phyloP scores from a whole-genome alignment of 768 basidiomycete species.

The Mycena haematopus region DNA sequence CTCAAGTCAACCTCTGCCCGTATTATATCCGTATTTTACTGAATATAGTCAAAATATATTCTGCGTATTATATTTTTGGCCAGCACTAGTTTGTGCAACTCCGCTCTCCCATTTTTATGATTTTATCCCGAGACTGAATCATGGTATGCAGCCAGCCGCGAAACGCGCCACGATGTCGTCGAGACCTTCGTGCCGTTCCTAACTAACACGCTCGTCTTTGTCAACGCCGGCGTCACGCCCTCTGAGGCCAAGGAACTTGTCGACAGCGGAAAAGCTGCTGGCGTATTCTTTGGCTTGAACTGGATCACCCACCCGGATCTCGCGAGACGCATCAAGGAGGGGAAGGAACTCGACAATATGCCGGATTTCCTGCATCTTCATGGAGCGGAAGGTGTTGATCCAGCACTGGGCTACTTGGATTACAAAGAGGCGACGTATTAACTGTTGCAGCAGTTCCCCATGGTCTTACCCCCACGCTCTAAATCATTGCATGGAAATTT shows the following conservation, averaged over 20 bases:
- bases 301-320: slow-evolving; percentile 45
- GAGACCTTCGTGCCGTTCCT: background rate
- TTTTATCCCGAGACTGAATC: background rate
- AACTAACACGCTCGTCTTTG: background rate
- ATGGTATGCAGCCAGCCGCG: background rate
- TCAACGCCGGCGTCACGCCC: background rate
- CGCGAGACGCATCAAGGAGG: slow-evolving; percentile 17
- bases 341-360: background rate
- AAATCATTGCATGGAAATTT: too few relatives aligned
- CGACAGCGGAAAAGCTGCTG: background rate
- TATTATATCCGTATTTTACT: too few relatives aligned
- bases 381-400: background rate
- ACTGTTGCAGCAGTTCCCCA: background rate
- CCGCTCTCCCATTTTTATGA: too few relatives aligned
- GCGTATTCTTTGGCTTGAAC: background rate
- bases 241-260: slow-evolving; percentile 42
- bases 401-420: slow-evolving; percentile 42
- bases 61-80: too few relatives aligned
- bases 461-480: too few relatives aligned
- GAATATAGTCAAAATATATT: too few relatives aligned
- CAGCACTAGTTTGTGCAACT: too few relatives aligned
- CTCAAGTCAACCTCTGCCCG: too few relatives aligned
- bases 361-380: background rate
- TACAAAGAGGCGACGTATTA: background rate
- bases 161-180: background rate